Percentiles rank a stretch among this genome's conserved stretches.
Evolutionary conservation across 2,329 filamentous ascomycete genomes (phyloP).

Genomic region (Phaeosphaeriaceae sp.): DNA sequence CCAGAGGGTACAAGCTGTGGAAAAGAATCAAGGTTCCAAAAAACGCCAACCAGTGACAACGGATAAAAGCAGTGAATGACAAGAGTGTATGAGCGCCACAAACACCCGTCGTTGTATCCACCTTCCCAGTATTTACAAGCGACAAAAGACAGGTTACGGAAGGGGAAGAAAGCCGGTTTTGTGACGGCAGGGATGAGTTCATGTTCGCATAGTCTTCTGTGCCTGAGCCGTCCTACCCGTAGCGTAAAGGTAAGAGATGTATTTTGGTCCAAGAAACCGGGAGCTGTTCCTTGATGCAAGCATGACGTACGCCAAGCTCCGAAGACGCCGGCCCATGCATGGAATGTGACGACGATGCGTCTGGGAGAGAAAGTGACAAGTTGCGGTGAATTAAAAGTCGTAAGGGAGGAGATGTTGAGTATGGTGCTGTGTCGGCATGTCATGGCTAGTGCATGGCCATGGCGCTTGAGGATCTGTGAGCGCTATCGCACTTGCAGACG

Average conservation of each 20-base stretch:
- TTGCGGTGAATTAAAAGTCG: conserved; percentile 39
- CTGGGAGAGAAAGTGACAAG: conserved; percentile 29
- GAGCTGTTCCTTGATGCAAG: conserved; percentile 22
- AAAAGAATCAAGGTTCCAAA: not conserved
- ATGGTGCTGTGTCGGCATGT: conserved; percentile 11
- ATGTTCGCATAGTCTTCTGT: conserved; percentile 24
- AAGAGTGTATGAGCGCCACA: conserved; percentile 23
- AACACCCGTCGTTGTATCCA: conserved; percentile 26
- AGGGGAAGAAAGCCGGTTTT: conserved; percentile 20
- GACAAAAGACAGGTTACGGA: conserved; percentile 25
- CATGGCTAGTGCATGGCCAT: conserved; percentile 17
- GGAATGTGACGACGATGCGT: conserved; percentile 28
- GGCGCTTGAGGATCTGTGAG: conserved; percentile 10
- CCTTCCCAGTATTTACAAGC: conserved; percentile 28
- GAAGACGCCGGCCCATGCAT: conserved; percentile 37
- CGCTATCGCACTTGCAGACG: conserved; percentile 14
- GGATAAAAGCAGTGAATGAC: conserved; percentile 8
- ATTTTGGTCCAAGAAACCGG: conserved; percentile 15
- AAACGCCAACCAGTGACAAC: conserved; percentile 19
- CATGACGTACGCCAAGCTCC: conserved; percentile 38
- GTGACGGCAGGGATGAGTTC: conserved; percentile 20
- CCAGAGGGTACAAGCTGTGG: conserved; percentile 11
- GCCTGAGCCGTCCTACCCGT: conserved; percentile 13
- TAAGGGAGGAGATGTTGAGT: conserved; percentile 23
- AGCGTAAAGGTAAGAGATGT: conserved; percentile 20